Conservation (phyloP, 1,284 basidiomycete species). For the Irpex lacteus region DNA sequence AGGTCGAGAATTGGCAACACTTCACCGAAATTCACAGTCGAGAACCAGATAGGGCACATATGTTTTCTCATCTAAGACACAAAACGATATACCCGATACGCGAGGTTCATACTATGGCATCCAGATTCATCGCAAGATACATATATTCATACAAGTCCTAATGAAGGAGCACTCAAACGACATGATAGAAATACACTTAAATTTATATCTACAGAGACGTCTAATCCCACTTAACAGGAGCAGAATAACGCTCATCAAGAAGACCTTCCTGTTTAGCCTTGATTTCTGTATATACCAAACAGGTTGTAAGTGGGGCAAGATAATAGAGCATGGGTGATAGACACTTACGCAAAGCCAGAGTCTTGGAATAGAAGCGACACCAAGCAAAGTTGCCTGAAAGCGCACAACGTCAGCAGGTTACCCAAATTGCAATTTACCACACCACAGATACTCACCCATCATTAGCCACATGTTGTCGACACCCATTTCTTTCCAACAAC, state of each 20-base stretch:
- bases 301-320: background rate
- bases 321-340: background rate
- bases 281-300: slow-evolving; percentile 17
- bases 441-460: slow-evolving; percentile 20
- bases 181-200: slow-evolving; percentile 5
- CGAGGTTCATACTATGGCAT: background rate
- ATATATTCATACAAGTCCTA: too few species aligned
- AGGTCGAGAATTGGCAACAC: too few species aligned
- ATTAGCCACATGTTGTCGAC: slow-evolving; percentile 28
- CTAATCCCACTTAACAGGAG: slow-evolving; percentile 5
- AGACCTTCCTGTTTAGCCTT: slow-evolving; percentile 23
- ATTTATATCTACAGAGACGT: background rate
- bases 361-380: slow-evolving; percentile 38
- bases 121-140: background rate
- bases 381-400: slow-evolving; percentile 31
- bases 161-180: too few species aligned
- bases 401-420: background rate
- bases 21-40: too few species aligned
- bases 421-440: background rate
- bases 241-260: slow-evolving; percentile 15
- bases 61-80: too few species aligned
- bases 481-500: slow-evolving; percentile 27
- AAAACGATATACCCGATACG: too few species aligned
- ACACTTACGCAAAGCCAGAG: slow-evolving; percentile 36
- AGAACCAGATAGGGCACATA: too few species aligned